A percentile compares a stretch with the other conserved stretches of the same genome.
phyloP scores from a whole-genome alignment of 257 asterid species.

The Linderniella brevidens region DNA sequence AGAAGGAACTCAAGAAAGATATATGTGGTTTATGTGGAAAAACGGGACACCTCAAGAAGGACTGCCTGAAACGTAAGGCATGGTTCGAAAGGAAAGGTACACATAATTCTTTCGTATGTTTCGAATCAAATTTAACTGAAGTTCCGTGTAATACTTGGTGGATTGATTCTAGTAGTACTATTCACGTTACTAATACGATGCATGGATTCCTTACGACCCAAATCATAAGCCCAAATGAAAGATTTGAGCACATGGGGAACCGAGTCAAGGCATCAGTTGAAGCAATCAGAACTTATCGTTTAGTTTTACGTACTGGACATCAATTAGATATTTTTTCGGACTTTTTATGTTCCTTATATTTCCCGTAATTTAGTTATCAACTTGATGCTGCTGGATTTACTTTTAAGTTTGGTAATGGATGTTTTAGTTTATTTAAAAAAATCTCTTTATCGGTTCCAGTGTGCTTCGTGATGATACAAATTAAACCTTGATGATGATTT shows the following conservation, averaged over 20 bases:
- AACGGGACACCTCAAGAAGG: no score
- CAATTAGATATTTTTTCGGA: background rate
- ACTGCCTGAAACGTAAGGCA: no score
- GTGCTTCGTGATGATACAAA: background rate
- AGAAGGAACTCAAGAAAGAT: no score
- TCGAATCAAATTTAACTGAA: no score
- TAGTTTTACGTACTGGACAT: constrained; percentile 3
- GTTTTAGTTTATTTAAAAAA: no score
- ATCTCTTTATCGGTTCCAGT: background rate
- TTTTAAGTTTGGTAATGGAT: background rate
- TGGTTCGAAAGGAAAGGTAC: no score
- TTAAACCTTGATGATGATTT: constrained; percentile 2
- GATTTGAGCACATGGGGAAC: background rate
- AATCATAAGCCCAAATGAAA: constrained; percentile 10
- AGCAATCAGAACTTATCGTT: constrained; percentile 5
- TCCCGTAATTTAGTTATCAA: background rate
- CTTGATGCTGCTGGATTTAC: background rate
- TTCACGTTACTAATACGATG: constrained; percentile 5
- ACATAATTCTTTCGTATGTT: no score
- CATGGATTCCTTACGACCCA: constrained; percentile 6
- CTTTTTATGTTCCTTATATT: background rate
- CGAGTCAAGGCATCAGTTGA: constrained; percentile 3
- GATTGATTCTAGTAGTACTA: constrained; percentile 12
- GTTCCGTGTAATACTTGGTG: constrained; percentile 8
- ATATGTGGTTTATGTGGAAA: background rate